Percentiles rank a stretch among this genome's conserved stretches.
Evolutionary conservation across 1,284 basidiomycete genomes (phyloP).

Genomic region (Cryptococcus sp.): DNA sequence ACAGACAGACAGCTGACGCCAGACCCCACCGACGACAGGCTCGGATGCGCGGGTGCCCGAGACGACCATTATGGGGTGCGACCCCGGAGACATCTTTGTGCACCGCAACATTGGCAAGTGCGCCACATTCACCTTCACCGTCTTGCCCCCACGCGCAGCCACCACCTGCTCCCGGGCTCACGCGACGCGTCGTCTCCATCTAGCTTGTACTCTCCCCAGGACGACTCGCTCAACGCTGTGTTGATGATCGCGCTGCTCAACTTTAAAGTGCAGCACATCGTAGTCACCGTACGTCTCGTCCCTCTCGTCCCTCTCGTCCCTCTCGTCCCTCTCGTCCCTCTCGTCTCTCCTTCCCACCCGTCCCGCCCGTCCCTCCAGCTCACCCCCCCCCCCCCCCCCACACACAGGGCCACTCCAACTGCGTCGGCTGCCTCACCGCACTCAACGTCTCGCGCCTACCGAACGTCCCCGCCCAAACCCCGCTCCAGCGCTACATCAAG

Average conservation of each 20-base stretch:
- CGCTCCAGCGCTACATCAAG: constrained; percentile 43
- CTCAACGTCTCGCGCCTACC: constrained; percentile 42
- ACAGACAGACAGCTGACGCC: constrained; percentile 1
- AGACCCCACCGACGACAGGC: constrained; percentile 20
- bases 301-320: no score
- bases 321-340: no score
- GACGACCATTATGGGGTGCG: constrained; percentile 44
- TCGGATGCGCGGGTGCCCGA: constrained; percentile 48
- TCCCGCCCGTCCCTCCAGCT: background rate
- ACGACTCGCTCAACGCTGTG: constrained; percentile 45
- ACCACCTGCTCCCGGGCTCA: background rate
- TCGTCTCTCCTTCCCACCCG: no score
- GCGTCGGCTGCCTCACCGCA: constrained; percentile 46
- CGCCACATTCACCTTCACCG: constrained; percentile 8
- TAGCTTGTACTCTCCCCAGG: constrained; percentile 42
- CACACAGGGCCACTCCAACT: constrained; percentile 46
- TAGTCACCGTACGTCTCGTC: constrained; percentile 36
- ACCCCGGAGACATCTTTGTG: constrained; percentile 48
- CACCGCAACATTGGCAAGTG: constrained; percentile 48
- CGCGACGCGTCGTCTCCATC: no score
- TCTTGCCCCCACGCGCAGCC: no score
- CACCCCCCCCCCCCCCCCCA: background rate
- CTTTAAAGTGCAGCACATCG: constrained; percentile 49
- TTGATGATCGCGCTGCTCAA: constrained; percentile 46
- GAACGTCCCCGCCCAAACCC: constrained; percentile 29